Conservation (phyloP, 805 yeast genomes). For the Pichia phayaonensis region DNA sequence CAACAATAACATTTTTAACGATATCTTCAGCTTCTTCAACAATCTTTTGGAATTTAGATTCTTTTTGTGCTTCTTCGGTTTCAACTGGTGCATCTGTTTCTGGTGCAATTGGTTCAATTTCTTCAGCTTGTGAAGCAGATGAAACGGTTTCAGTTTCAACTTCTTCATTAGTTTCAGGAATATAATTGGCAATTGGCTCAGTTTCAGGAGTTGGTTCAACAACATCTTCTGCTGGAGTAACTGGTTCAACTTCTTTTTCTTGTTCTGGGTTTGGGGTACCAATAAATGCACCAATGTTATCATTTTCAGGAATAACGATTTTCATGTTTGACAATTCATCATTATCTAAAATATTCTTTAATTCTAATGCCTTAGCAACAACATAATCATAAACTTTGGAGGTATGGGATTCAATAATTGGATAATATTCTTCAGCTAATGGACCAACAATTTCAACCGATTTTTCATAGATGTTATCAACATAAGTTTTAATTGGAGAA, state of each 20-base stretch:
- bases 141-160: neutral
- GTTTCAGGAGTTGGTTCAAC: slow-evolving; percentile 6
- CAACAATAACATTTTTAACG: slow-evolving; percentile 1
- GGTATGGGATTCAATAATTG: slow-evolving; percentile 9
- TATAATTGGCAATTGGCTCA: neutral
- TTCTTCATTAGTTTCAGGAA: slow-evolving; percentile 3
- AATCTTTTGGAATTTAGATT: neutral
- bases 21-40: slow-evolving; percentile 2
- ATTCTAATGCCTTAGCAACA: neutral
- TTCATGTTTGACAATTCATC: slow-evolving; percentile 4
- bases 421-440: slow-evolving; percentile 15
- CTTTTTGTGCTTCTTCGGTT: neutral
- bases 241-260: neutral
- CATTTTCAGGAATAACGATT: slow-evolving; percentile 5
- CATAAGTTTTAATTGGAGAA: slow-evolving; percentile 20
- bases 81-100: neutral
- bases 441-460: slow-evolving; percentile 14
- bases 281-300: slow-evolving; percentile 6
- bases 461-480: slow-evolving; percentile 11
- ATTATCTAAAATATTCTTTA: slow-evolving; percentile 5
- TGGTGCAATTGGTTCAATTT: neutral
- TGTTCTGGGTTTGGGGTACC: slow-evolving; percentile 3
- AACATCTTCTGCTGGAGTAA: slow-evolving; percentile 6
- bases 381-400: neutral
- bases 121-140: neutral